These are phyloP conservation scores for Haematococcus sp. DNA, from an alignment of 139 green algal genomes.

Conservation along the genomic window DNA sequence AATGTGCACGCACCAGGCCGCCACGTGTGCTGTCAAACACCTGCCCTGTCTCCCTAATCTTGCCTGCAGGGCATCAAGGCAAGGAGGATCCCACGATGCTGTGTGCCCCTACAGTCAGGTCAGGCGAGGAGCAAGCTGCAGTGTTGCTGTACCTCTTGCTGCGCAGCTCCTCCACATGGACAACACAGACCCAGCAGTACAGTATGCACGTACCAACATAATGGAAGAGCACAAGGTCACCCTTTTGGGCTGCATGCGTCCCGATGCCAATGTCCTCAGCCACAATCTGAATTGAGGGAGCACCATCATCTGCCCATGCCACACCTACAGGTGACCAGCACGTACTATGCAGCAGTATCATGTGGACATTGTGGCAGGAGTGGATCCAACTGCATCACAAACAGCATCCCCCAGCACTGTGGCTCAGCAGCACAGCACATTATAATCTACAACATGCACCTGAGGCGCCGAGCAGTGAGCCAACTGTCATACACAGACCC, in stretches of 20 bases:
- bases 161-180: neutral
- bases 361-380: too few relatives aligned
- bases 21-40: conserved; percentile 50
- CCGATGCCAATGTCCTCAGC: conserved; percentile 24
- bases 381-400: too few relatives aligned
- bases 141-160: neutral
- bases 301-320: neutral
- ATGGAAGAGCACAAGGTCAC: conserved; percentile 42
- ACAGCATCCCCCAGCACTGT: too few relatives aligned
- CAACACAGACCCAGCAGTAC: too few relatives aligned
- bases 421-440: too few relatives aligned
- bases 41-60: conserved; percentile 17
- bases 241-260: conserved; percentile 3
- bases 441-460: too few relatives aligned
- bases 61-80: conserved; percentile 12
- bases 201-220: conserved; percentile 27
- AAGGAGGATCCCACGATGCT: neutral
- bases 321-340: too few relatives aligned
- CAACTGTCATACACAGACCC: too few relatives aligned
- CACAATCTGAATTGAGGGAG: conserved; percentile 18
- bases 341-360: too few relatives aligned
- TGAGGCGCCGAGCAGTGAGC: too few relatives aligned
- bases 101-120: neutral
- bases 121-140: neutral
- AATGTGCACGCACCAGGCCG: conserved; percentile 27